Evolutionary conservation across 1,139 yeast species (phyloP).

Genomic region (Entelexis sorbosivorans): DNA sequence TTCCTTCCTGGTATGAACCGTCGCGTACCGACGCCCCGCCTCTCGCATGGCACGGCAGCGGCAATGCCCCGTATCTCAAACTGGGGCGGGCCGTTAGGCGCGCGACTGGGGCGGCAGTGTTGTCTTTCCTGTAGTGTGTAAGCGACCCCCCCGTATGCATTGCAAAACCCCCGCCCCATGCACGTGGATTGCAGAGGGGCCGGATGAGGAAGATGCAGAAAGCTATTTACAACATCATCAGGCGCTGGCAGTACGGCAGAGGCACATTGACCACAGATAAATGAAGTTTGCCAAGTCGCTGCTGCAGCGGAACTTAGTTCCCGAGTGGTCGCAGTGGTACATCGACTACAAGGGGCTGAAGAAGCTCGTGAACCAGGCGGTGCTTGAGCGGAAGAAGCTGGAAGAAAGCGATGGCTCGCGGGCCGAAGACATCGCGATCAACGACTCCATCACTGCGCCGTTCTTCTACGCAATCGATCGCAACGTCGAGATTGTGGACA

Average conservation of each 20-base stretch:
- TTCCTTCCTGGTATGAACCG: no score
- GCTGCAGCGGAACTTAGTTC: slow-evolving; percentile 65
- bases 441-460: slow-evolving; percentile 37
- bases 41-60: no score
- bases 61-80: no score
- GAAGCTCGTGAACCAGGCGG: slow-evolving; percentile 55
- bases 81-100: no score
- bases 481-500: slow-evolving; percentile 71
- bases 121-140: not conserved
- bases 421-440: slow-evolving; percentile 15
- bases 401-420: not conserved
- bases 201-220: not conserved
- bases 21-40: no score
- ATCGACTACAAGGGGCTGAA: slow-evolving; percentile 80
- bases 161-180: not conserved
- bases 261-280: not conserved
- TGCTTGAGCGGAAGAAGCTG: slow-evolving; percentile 1
- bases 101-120: not conserved
- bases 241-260: not conserved
- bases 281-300: slow-evolving; percentile 31
- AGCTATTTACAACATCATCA: not conserved
- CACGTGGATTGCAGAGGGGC: not conserved
- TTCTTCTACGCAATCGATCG: slow-evolving; percentile 75
- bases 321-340: slow-evolving; percentile 77
- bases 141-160: not conserved